phyloP scores from a whole-genome alignment of 2,329 filamentous ascomycete genomes.

The Orbilia ellipsospora region DNA sequence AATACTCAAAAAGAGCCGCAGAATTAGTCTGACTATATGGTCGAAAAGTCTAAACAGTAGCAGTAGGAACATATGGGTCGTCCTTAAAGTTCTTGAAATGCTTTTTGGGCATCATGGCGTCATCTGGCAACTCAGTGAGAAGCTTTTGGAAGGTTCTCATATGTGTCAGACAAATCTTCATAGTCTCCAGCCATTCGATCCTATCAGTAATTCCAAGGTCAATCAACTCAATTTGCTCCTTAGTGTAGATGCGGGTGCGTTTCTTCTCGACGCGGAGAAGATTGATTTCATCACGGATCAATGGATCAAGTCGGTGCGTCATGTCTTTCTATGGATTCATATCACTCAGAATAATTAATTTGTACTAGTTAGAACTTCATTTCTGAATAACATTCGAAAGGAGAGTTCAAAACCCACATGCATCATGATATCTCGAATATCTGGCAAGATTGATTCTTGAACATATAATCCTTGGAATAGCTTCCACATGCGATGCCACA shows the following conservation, averaged over 20 bases:
- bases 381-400: background rate
- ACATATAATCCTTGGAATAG: conserved; percentile 24
- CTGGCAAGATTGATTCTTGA: conserved; percentile 18
- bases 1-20: too few species aligned
- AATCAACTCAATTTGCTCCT: background rate
- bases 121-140: conserved; percentile 22
- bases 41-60: too few species aligned
- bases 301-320: conserved; percentile 13
- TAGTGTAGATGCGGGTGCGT: conserved; percentile 13
- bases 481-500: conserved; percentile 32
- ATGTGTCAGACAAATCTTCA: conserved; percentile 6
- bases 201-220: conserved; percentile 16
- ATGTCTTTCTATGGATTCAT: conserved; percentile 24
- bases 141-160: conserved; percentile 28
- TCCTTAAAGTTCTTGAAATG: conserved; percentile 33
- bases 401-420: conserved; percentile 16
- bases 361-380: background rate
- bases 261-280: conserved; percentile 1
- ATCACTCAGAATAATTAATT: too few species aligned
- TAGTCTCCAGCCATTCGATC: conserved; percentile 19
- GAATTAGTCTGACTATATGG: too few species aligned
- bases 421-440: conserved; percentile 20
- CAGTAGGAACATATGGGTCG: too few species aligned
- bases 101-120: conserved; percentile 41
- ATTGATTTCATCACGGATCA: conserved; percentile 1